Conservation (phyloP, 805 yeast genomes). For the Myxozyma vanderwaltii region DNA sequence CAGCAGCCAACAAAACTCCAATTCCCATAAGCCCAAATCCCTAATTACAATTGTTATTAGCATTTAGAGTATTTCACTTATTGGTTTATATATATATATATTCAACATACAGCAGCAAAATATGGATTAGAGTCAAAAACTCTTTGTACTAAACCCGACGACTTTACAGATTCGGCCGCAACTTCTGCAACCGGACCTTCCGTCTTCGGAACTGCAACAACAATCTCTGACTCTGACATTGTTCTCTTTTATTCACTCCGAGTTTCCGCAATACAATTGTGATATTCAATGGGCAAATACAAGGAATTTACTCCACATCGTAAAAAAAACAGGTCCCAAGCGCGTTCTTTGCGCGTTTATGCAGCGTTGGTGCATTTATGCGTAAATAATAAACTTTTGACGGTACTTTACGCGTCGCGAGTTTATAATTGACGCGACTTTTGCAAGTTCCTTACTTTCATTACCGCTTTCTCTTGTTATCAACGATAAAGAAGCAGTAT, state of each 20-base stretch:
- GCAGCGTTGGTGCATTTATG: constrained; percentile 2
- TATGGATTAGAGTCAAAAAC: constrained; percentile 70
- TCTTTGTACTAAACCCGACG: constrained; percentile 3
- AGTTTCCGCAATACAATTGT: too few relatives aligned
- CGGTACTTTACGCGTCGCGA: constrained; percentile 7
- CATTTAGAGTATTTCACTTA: too few relatives aligned
- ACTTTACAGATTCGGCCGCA: neutral
- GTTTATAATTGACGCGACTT: too few relatives aligned
- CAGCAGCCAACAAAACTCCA: constrained; percentile 84
- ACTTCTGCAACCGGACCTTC: constrained; percentile 2
- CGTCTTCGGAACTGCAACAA: too few relatives aligned
- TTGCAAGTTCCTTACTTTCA: too few relatives aligned
- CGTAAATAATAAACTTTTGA: neutral
- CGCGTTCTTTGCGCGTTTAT: constrained; percentile 9
- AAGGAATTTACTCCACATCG: neutral
- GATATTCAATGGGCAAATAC: too few relatives aligned
- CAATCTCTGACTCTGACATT: too few relatives aligned
- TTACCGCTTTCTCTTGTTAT: too few relatives aligned
- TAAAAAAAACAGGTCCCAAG: neutral
- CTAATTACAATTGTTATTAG: constrained; percentile 7
- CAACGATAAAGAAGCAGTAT: too few relatives aligned
- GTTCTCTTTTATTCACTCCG: too few relatives aligned
- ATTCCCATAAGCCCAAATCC: constrained; percentile 97
- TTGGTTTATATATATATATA: neutral
- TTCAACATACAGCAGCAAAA: constrained; percentile 66